Evolutionary conservation across 768 basidiomycete genomes (phyloP).

Genomic region (Serendipita sp.): DNA sequence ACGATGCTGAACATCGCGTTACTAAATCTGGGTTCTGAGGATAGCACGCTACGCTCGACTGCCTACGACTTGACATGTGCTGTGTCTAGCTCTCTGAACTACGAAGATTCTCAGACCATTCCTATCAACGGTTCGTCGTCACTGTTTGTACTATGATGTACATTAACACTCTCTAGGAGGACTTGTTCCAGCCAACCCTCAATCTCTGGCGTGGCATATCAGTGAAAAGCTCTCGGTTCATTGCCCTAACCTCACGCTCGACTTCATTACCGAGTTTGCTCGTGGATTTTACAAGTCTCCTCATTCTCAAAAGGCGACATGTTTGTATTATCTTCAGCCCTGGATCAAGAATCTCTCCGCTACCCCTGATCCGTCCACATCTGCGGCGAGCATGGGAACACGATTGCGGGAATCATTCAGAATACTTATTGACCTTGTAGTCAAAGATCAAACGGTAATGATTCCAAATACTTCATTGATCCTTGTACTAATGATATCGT

Average conservation of each 20-base stretch:
- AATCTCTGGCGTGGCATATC: slow-evolving; percentile 42
- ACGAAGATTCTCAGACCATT: slow-evolving; percentile 54
- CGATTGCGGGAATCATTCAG: slow-evolving; percentile 68
- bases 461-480: not conserved
- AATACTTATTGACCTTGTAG: slow-evolving; percentile 58
- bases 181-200: slow-evolving; percentile 51
- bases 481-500: slow-evolving; percentile 7
- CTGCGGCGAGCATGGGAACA: slow-evolving; percentile 57
- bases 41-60: slow-evolving; percentile 61
- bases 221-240: slow-evolving; percentile 58
- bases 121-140: slow-evolving; percentile 43
- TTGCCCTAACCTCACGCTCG: slow-evolving; percentile 70
- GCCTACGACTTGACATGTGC: slow-evolving; percentile 68
- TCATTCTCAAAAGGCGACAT: slow-evolving; percentile 44
- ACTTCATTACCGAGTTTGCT: slow-evolving; percentile 76
- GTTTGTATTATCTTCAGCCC: slow-evolving; percentile 68
- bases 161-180: slow-evolving; percentile 29
- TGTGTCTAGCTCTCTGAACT: slow-evolving; percentile 60
- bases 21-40: slow-evolving; percentile 54
- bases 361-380: slow-evolving; percentile 52
- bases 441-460: slow-evolving; percentile 51
- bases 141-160: not conserved
- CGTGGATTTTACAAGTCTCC: slow-evolving; percentile 30
- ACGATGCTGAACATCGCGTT: slow-evolving; percentile 77
- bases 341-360: slow-evolving; percentile 71